Conservation (phyloP, 2,329 filamentous ascomycete species). For the Trichoderma koningii region DNA sequence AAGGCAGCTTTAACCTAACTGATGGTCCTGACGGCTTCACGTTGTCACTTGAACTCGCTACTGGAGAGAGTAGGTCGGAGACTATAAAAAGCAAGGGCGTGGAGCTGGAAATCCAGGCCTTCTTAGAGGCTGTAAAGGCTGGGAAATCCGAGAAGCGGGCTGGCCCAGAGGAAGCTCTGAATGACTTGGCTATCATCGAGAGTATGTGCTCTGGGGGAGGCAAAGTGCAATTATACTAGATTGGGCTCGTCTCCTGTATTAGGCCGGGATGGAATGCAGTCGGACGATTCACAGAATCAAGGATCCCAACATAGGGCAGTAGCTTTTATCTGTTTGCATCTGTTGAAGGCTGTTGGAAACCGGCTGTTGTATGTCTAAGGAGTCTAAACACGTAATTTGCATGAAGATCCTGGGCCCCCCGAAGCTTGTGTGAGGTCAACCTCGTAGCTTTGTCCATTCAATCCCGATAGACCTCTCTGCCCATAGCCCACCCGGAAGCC, state of each 20-base stretch:
- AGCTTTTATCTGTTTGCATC: too few relatives aligned
- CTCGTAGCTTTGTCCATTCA: too few relatives aligned
- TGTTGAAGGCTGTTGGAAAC: too few relatives aligned
- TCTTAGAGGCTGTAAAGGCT: conserved; percentile 1
- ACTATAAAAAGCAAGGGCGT: conserved; percentile 6
- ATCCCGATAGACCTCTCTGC: too few relatives aligned
- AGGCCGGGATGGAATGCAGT: background rate
- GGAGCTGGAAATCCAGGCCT: conserved; percentile 16
- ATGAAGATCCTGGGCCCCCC: too few relatives aligned
- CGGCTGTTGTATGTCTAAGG: too few relatives aligned
- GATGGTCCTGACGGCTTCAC: background rate
- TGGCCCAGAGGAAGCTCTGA: conserved; percentile 20
- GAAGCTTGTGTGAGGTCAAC: too few relatives aligned
- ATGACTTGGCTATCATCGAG: conserved; percentile 18
- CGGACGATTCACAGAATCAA: too few relatives aligned
- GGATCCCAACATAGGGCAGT: too few relatives aligned
- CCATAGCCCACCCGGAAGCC: too few relatives aligned
- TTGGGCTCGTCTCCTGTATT: background rate
- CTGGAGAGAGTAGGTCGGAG: conserved; percentile 13
- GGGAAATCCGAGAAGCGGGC: conserved; percentile 7
- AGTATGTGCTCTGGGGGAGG: conserved; percentile 19
- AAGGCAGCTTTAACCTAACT: conserved; percentile 11
- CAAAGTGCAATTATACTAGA: conserved; percentile 8
- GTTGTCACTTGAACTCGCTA: conserved; percentile 1
- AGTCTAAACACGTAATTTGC: too few relatives aligned